Evolutionary conservation across 1,284 basidiomycete species (phyloP).

Genomic region (Microbotryomycetes sp.): DNA sequence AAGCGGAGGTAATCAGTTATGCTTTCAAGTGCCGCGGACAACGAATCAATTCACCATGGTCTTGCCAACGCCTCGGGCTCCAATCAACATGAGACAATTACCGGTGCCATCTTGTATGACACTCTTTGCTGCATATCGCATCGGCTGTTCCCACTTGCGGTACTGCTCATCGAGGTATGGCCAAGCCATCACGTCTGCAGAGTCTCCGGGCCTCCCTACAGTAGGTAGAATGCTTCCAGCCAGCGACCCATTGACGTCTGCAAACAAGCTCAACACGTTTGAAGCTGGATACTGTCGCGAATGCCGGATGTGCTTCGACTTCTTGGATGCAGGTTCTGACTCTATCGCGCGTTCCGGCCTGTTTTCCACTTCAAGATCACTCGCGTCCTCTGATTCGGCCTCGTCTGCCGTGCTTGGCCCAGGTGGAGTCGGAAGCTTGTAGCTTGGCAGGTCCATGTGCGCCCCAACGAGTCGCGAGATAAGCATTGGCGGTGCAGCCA

Average conservation of each 20-base stretch:
- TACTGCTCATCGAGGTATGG: conserved; percentile 20
- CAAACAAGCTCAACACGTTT: no score
- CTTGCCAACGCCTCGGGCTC: conserved; percentile 35
- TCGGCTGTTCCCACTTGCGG: conserved; percentile 24
- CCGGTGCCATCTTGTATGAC: conserved; percentile 34
- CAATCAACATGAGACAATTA: conserved; percentile 34
- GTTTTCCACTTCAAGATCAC: neutral
- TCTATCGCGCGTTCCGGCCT: neutral
- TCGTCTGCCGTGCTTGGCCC: neutral
- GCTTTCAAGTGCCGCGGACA: neutral
- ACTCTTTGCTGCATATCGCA: conserved; percentile 29
- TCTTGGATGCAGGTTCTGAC: no score
- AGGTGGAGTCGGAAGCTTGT: neutral
- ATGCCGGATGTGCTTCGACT: no score
- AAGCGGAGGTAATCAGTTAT: neutral
- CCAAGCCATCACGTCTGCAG: neutral
- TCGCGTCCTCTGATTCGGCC: neutral
- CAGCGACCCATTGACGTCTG: no score
- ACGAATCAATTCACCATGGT: conserved; percentile 16
- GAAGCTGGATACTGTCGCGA: no score
- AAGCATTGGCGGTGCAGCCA: neutral
- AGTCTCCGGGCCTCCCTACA: no score
- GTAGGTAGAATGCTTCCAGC: no score
- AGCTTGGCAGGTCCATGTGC: neutral
- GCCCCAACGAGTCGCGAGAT: neutral